A percentile compares a stretch with the other conserved stretches of the same genome.
Conservation (phyloP, 306 rosid genomes). For the Vachellia pachyceras region DNA sequence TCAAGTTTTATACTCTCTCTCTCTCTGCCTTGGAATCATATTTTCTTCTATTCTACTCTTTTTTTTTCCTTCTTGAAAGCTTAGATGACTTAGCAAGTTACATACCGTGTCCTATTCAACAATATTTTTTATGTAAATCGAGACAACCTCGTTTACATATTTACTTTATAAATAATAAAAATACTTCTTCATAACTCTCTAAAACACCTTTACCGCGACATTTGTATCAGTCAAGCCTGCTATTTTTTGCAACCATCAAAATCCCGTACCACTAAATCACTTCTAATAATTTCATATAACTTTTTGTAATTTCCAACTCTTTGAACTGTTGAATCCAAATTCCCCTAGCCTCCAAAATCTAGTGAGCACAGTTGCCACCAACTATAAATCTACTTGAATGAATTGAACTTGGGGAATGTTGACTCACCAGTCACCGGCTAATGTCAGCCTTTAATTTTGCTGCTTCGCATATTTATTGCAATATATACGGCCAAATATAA, state of each 20-base stretch:
- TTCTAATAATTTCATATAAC: background rate
- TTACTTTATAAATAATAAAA: no score
- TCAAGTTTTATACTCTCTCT: no score
- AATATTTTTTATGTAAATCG: no score
- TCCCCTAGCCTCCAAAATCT: background rate
- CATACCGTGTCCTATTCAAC: no score
- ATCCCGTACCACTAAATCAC: background rate
- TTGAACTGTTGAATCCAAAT: background rate
- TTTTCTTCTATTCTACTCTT: no score
- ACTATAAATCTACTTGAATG: background rate
- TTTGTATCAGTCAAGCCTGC: background rate
- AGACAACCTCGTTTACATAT: no score
- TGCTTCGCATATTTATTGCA: conserved; percentile 40
- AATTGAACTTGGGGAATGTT: conserved; percentile 6
- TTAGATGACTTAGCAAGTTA: no score
- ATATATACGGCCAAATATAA: conserved; percentile 29
- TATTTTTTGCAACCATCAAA: background rate
- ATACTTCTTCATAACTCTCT: no score
- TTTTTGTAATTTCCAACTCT: background rate
- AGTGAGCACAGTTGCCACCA: background rate
- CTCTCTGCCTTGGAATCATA: no score
- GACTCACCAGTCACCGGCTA: conserved; percentile 33
- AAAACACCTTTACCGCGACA: no score
- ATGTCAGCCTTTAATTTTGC: conserved; percentile 42
- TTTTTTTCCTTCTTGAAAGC: no score